These are phyloP conservation scores for Plectosphaerella sp. DNA, from an alignment of 2,329 filamentous ascomycete species.

Conservation along the genomic window DNA sequence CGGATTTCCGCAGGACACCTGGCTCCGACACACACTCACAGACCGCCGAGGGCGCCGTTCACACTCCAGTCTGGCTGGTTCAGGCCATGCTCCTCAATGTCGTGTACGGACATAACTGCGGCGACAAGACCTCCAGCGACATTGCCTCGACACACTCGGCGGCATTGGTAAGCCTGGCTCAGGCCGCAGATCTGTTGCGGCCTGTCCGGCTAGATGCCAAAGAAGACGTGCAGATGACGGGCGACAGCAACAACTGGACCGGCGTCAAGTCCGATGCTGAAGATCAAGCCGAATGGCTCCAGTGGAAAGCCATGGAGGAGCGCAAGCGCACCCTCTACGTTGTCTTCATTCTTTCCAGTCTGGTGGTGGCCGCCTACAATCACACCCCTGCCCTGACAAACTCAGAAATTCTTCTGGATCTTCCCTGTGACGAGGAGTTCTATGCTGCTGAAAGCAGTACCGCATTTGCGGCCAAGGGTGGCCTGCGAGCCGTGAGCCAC, in stretches of 20 bases:
- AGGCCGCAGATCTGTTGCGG: constrained; percentile 71
- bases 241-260: constrained; percentile 42
- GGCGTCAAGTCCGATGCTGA: constrained; percentile 40
- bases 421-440: constrained; percentile 90
- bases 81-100: constrained; percentile 97
- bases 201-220: constrained; percentile 39
- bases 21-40: constrained; percentile 42
- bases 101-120: constrained; percentile 91
- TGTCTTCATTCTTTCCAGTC: constrained; percentile 86
- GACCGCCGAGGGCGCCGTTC: constrained; percentile 55
- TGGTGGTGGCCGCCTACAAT: constrained; percentile 89
- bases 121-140: constrained; percentile 84
- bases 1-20: constrained; percentile 49
- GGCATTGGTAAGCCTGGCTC: constrained; percentile 83
- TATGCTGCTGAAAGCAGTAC: constrained; percentile 80
- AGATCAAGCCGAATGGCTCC: constrained; percentile 75
- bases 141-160: constrained; percentile 91
- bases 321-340: constrained; percentile 89
- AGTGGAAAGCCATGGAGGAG: constrained; percentile 86
- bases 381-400: constrained; percentile 88
- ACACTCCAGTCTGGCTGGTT: constrained; percentile 89
- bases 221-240: constrained; percentile 54
- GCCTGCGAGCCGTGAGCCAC: constrained; percentile 61
- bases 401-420: constrained; percentile 82
- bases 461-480: constrained; percentile 76